These are phyloP conservation scores for Magnolia changhungtana DNA, from an alignment of 164 flowering plant genomes.

Conservation along the genomic window DNA sequence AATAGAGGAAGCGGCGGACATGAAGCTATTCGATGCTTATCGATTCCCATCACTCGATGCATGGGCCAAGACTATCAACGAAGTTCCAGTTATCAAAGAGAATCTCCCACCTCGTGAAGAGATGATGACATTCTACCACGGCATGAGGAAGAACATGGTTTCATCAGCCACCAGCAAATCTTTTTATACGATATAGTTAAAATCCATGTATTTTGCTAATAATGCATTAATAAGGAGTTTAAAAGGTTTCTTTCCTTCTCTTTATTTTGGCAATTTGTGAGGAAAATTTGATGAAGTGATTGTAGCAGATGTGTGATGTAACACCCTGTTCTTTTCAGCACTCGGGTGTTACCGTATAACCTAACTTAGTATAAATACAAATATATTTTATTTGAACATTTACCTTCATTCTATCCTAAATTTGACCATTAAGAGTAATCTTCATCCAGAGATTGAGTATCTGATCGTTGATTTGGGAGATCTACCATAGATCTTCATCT, in stretches of 20 bases:
- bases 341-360: too few relatives aligned
- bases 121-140: background rate
- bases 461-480: too few relatives aligned
- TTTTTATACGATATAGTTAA: background rate
- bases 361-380: too few relatives aligned
- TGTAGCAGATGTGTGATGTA: too few relatives aligned
- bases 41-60: slow-evolving; percentile 1
- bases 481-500: too few relatives aligned
- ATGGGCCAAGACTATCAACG: background rate
- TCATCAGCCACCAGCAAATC: background rate
- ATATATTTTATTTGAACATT: too few relatives aligned
- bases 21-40: background rate
- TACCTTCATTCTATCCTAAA: too few relatives aligned
- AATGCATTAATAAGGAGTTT: background rate
- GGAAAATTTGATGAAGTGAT: too few relatives aligned
- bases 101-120: slow-evolving; percentile 5
- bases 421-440: too few relatives aligned
- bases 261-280: too few relatives aligned
- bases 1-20: background rate
- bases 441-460: too few relatives aligned
- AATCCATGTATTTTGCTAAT: background rate
- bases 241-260: background rate
- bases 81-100: slow-evolving; percentile 3
- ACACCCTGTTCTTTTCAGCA: too few relatives aligned
- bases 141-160: background rate